These are phyloP conservation scores for Malus sylvestris DNA, from an alignment of 306 rosid species.

Conservation along the genomic window DNA sequence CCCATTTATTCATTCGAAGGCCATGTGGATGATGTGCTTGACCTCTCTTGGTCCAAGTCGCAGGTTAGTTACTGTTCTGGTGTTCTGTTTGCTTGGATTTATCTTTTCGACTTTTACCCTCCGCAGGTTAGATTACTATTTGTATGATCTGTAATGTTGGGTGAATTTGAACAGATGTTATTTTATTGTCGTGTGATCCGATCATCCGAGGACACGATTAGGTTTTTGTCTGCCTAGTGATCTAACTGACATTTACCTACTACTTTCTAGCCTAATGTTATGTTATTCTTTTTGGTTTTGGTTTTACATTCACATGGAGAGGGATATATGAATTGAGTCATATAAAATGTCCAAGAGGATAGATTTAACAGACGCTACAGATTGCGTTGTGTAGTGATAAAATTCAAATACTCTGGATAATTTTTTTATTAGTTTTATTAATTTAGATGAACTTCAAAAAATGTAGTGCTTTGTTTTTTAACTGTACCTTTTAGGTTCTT, in stretches of 20 bases:
- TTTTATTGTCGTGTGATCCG: not conserved
- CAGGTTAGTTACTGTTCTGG: constrained; percentile 60
- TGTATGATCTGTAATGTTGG: not conserved
- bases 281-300: not conserved
- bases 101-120: not conserved
- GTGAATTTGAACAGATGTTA: not conserved
- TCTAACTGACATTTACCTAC: not conserved
- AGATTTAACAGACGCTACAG: not conserved
- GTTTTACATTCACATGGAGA: not conserved
- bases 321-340: not conserved
- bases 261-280: not conserved
- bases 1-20: constrained; percentile 84
- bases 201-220: not conserved
- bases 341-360: not conserved
- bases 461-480: not conserved
- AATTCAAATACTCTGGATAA: not conserved
- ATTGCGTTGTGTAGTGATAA: not conserved
- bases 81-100: not conserved
- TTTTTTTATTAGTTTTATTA: not conserved
- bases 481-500: not conserved
- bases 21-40: constrained; percentile 83
- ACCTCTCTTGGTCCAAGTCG: constrained; percentile 97
- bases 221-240: not conserved
- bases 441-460: not conserved
- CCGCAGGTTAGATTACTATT: not conserved